These are phyloP conservation scores for Populus hybrid DNA, from an alignment of 441 rosid species.

Conservation along the genomic window DNA sequence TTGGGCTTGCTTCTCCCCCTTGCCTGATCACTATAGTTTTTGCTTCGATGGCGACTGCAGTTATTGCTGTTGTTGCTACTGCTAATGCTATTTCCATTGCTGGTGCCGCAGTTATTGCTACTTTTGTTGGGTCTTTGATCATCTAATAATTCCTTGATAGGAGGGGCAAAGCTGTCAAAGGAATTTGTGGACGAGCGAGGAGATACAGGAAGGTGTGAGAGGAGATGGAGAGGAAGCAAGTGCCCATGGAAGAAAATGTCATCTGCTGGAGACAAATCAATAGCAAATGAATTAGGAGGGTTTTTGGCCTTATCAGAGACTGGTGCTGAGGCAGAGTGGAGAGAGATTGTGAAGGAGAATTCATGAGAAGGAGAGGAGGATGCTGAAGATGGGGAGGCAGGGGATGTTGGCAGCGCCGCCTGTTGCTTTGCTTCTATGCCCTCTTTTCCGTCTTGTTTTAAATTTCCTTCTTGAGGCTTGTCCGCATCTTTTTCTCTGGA, in stretches of 20 bases:
- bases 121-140: slow-evolving; percentile 24
- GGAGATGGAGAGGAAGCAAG: slow-evolving; percentile 91
- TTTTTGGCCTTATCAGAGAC: slow-evolving; percentile 28
- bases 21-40: slow-evolving; percentile 9
- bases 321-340: slow-evolving; percentile 46
- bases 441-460: slow-evolving; percentile 30
- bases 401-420: slow-evolving; percentile 12
- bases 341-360: slow-evolving; percentile 78
- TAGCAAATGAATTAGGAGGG: slow-evolving; percentile 43
- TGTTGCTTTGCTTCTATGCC: slow-evolving; percentile 16
- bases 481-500: slow-evolving; percentile 29
- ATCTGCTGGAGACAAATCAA: slow-evolving; percentile 94
- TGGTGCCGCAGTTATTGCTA: slow-evolving; percentile 10
- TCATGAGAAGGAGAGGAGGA: slow-evolving; percentile 88
- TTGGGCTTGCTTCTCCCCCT: slow-evolving; percentile 41
- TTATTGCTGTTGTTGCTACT: slow-evolving; percentile 7
- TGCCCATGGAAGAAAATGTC: slow-evolving; percentile 99
- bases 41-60: slow-evolving; percentile 3
- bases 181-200: slow-evolving; percentile 78
- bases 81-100: slow-evolving; percentile 5
- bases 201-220: slow-evolving; percentile 78
- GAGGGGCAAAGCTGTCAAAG: slow-evolving; percentile 53
- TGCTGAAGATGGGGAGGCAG: slow-evolving; percentile 55
- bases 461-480: slow-evolving; percentile 31
- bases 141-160: slow-evolving; percentile 8